Base-by-base conservation (phyloP, 2,329 filamentous ascomycete species). In the Xylariaceae sp. region DNA sequence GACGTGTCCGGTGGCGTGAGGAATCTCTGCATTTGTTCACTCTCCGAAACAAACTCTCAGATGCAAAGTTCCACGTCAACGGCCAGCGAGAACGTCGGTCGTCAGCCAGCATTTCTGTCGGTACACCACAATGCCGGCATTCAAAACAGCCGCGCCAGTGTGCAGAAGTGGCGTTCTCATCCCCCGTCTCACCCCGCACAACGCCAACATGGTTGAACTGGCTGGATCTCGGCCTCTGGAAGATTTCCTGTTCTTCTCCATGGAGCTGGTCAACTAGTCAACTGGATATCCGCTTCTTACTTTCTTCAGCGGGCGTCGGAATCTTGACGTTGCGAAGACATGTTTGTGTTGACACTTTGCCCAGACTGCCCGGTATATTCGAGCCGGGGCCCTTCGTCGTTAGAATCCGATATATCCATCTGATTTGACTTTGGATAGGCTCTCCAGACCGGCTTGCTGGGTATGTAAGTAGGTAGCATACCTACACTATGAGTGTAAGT, bases 21-120 rank as follows among this genome's bases (percentile, higher is more conserved):
- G 35, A 39, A 30, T 44, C 12, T 34, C 30, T 49, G 47, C 47
- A 54, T 54, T 45, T 32, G 43, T 29, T 12, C n/a, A n/a, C 35
- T 32, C 51, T 54, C 54, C 51, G 46, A 59, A 47, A 45, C 32
- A 49, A 51, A 19, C 19, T 43, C 48, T 41, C 41, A 27, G 29
- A 50, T 48, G 51, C 51, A 50, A 48, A 50, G 46, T 57, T 34
- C 45, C 41, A 56, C 49, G 44, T 47, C 44, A 30, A 19, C 19
- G 19, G 19, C 19, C 19, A 41, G 6, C 9, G 43, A 32, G 29
- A 30, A 45, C 42, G 19, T 47, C 53, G 46, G 32, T 37, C 12
- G 47, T 37, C 34, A 30, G 51, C 34, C 29, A 40, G 34, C 27
- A 43, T 51, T 43, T 29, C 34, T 49, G 43, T 40, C 46, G 49